phyloP scores from a whole-genome alignment of 2,329 filamentous ascomycete genomes.

The Hymenoscyphus fructigenus region DNA sequence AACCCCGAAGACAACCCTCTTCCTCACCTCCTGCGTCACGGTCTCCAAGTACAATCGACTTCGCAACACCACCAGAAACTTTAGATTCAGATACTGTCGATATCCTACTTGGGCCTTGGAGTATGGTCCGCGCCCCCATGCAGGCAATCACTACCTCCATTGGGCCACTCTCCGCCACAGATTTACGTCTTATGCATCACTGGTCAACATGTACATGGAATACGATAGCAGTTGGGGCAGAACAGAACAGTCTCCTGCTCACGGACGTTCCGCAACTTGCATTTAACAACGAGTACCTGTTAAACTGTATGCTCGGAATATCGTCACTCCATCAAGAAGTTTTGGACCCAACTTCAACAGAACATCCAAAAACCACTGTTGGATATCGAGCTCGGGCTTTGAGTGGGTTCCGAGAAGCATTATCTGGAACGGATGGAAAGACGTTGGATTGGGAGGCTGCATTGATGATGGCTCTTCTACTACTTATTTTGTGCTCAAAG shows the following conservation, averaged over 20 bases:
- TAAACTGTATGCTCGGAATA: slow-evolving; percentile 32
- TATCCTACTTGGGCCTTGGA: slow-evolving; percentile 11
- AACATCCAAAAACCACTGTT: slow-evolving; percentile 22
- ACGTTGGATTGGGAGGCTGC: slow-evolving; percentile 30
- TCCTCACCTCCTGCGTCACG: neutral
- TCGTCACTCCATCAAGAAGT: slow-evolving; percentile 32
- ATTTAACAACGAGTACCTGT: slow-evolving; percentile 32
- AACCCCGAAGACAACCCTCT: slow-evolving; percentile 4
- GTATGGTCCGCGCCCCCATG: slow-evolving; percentile 13
- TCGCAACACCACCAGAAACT: neutral
- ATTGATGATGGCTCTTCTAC: slow-evolving; percentile 30
- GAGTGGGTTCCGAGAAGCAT: slow-evolving; percentile 26
- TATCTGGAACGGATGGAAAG: slow-evolving; percentile 19
- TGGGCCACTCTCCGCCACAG: slow-evolving; percentile 23
- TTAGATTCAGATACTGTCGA: neutral
- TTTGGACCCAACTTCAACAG: slow-evolving; percentile 18
- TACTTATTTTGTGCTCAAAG: slow-evolving; percentile 29
- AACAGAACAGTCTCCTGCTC: slow-evolving; percentile 21
- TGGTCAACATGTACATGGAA: slow-evolving; percentile 30
- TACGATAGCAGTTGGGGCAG: slow-evolving; percentile 20
- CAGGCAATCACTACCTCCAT: slow-evolving; percentile 21
- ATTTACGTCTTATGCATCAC: slow-evolving; percentile 33
- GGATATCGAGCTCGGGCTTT: slow-evolving; percentile 30
- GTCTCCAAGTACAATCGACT: neutral
- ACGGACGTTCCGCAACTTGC: slow-evolving; percentile 30